Evolutionary conservation across 1,139 yeast species (phyloP).

Genomic region (Suzukiozyma palmioleophila): DNA sequence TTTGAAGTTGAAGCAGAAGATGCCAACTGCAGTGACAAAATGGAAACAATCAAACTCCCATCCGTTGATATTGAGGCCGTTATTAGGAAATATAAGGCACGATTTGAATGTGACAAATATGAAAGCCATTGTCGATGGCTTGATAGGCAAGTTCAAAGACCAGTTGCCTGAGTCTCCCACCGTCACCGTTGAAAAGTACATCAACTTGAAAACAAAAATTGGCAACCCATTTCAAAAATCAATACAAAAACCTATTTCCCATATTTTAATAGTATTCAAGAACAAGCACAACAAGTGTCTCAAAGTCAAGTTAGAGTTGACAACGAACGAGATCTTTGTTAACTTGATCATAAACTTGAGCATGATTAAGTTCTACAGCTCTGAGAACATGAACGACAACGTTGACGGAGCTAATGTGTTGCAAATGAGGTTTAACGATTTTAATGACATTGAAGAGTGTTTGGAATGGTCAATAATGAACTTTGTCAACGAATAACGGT

Average conservation of each 20-base stretch:
- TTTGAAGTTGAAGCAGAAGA: slow-evolving; percentile 41
- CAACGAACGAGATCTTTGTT: slow-evolving; percentile 41
- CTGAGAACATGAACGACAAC: slow-evolving; percentile 26
- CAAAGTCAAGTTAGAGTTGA: slow-evolving; percentile 27
- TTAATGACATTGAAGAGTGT: slow-evolving; percentile 62
- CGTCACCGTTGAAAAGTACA: slow-evolving; percentile 21
- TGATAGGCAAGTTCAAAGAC: slow-evolving; percentile 15
- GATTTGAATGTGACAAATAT: slow-evolving; percentile 46
- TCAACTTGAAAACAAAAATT: slow-evolving; percentile 13
- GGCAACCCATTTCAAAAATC: slow-evolving; percentile 39
- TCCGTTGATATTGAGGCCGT: slow-evolving; percentile 57
- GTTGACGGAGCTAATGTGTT: slow-evolving; percentile 36
- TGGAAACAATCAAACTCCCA: slow-evolving; percentile 47
- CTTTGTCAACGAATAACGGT: slow-evolving; percentile 17
- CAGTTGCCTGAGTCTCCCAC: slow-evolving; percentile 13
- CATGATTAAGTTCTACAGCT: slow-evolving; percentile 29
- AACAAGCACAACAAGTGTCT: slow-evolving; percentile 16
- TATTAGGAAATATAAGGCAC: slow-evolving; percentile 67
- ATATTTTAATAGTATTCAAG: slow-evolving; percentile 16
- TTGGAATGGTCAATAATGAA: slow-evolving; percentile 54
- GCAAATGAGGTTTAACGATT: slow-evolving; percentile 51
- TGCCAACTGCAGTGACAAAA: slow-evolving; percentile 47
- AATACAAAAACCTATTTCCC: slow-evolving; percentile 32
- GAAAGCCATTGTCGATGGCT: slow-evolving; percentile 36
- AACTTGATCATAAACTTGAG: slow-evolving; percentile 30